These are phyloP conservation scores for Vinca minor DNA, from an alignment of 257 asterid genomes.

Conservation along the genomic window DNA sequence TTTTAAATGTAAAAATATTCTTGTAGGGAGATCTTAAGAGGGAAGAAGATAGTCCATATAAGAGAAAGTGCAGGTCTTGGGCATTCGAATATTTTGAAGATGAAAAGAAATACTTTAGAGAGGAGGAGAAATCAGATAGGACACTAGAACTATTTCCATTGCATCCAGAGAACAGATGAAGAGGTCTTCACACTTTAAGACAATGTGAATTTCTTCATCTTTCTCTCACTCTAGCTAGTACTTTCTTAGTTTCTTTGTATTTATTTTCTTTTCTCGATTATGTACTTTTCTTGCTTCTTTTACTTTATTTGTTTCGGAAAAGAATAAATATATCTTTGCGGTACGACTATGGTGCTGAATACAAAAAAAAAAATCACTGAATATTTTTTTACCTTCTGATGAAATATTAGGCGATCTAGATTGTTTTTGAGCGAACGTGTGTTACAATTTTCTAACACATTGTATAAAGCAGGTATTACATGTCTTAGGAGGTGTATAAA, in stretches of 20 bases:
- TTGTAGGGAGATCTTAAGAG: constrained; percentile 42
- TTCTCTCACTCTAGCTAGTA: too few species aligned
- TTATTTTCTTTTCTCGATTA: constrained; percentile 1
- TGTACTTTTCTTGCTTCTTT: constrained; percentile 18
- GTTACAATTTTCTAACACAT: too few species aligned
- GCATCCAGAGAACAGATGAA: constrained; percentile 69
- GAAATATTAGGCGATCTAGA: too few species aligned
- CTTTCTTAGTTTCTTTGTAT: not conserved
- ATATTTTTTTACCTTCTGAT: too few species aligned
- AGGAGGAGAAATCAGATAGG: constrained; percentile 34
- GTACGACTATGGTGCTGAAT: constrained; percentile 9
- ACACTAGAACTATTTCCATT: constrained; percentile 77
- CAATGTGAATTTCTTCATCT: too few species aligned
- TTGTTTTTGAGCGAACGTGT: too few species aligned
- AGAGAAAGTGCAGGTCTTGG: constrained; percentile 65
- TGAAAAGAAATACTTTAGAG: constrained; percentile 24
- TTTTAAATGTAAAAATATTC: too few species aligned
- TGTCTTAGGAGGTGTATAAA: too few species aligned
- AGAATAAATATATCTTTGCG: too few species aligned
- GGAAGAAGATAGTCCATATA: constrained; percentile 46
- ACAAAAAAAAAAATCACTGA: too few species aligned
- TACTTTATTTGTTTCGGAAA: constrained; percentile 19
- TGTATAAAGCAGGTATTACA: too few species aligned
- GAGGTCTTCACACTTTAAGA: not conserved
- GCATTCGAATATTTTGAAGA: constrained; percentile 39